Conservation (phyloP, 257 asterid species). For the Ilex aquifolium region DNA sequence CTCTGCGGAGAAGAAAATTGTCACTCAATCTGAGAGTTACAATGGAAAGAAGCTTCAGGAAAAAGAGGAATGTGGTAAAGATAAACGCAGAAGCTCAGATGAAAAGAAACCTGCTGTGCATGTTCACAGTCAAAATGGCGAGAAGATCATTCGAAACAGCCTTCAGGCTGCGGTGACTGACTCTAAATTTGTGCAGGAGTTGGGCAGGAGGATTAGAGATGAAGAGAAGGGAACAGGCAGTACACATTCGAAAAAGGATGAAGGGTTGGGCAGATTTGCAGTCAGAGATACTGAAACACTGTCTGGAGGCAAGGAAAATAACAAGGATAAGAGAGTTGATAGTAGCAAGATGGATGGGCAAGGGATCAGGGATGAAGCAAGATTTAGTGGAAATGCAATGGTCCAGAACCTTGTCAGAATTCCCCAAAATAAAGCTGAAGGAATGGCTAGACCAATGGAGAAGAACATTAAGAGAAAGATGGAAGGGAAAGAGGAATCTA, state of each 20-base stretch:
- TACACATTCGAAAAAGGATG: conserved; percentile 34
- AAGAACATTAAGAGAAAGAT: conserved; percentile 29
- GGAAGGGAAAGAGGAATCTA: conserved; percentile 38
- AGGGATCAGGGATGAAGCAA: conserved; percentile 22
- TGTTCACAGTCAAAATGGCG: conserved; percentile 45
- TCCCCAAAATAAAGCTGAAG: conserved; percentile 29
- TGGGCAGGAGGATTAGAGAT: conserved; percentile 51
- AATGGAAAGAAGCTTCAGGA: conserved; percentile 29
- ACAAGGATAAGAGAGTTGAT: conserved; percentile 34
- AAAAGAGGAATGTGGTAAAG: conserved; percentile 24
- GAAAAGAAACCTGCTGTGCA: conserved; percentile 24
- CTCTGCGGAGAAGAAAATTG: conserved; percentile 49
- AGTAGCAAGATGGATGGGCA: conserved; percentile 27
- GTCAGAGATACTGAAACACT: conserved; percentile 22
- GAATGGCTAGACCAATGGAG: conserved; percentile 28
- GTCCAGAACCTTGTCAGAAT: conserved; percentile 23
- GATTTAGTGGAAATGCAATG: conserved; percentile 21
- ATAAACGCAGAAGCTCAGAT: conserved; percentile 19
- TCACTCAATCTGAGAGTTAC: conserved; percentile 30
- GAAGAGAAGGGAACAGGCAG: conserved; percentile 34
- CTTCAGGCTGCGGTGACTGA: conserved; percentile 25
- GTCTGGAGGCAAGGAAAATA: conserved; percentile 35
- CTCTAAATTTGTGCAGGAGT: conserved; percentile 48
- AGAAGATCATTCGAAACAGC: conserved; percentile 25
- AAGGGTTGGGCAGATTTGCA: conserved; percentile 22